Conservation (phyloP, 345 rosid genomes). For the Acer saccharum region DNA sequence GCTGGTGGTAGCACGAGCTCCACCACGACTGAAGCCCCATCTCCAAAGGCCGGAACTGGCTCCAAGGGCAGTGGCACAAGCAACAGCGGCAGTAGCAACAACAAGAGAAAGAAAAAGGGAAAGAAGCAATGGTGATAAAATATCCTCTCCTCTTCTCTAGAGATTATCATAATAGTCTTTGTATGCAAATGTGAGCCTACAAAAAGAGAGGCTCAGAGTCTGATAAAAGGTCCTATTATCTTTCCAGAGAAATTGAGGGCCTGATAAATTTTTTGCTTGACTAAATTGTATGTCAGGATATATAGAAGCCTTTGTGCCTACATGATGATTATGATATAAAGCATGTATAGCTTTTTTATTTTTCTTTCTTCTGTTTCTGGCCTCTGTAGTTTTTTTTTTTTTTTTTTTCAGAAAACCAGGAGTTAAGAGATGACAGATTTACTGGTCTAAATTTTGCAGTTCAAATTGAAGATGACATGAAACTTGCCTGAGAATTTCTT, state of each 20-base stretch:
- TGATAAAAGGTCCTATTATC: conserved; percentile 9
- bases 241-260: neutral
- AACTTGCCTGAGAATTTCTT: no score
- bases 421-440: neutral
- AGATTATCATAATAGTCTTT: conserved; percentile 2
- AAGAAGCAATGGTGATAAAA: conserved; percentile 70
- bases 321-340: conserved; percentile 9
- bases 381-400: neutral
- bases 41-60: conserved; percentile 42
- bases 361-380: neutral
- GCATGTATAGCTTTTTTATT: conserved; percentile 26
- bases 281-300: conserved; percentile 9
- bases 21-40: conserved; percentile 39
- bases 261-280: conserved; percentile 3
- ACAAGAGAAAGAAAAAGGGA: conserved; percentile 78
- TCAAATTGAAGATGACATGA: neutral
- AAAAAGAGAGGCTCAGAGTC: conserved; percentile 7
- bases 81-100: conserved; percentile 39
- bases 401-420: neutral
- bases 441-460: neutral
- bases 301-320: conserved; percentile 9
- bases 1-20: conserved; percentile 25
- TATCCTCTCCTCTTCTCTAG: conserved; percentile 5
- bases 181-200: conserved; percentile 15
- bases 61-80: conserved; percentile 38